phyloP scores from a whole-genome alignment of 2,329 filamentous ascomycete species.

The Juglanconis oblonga region DNA sequence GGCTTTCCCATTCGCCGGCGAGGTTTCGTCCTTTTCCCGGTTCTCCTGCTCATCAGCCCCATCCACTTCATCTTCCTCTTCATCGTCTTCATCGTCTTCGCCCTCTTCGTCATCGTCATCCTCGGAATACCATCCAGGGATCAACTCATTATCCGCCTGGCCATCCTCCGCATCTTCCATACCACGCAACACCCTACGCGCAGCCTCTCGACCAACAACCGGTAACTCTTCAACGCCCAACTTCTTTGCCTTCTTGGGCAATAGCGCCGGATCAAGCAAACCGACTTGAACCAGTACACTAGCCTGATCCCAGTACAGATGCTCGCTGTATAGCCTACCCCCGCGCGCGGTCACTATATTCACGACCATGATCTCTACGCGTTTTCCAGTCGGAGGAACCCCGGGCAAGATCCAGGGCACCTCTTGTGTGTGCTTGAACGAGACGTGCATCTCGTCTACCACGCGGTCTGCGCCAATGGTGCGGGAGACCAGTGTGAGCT shows the following conservation, averaged over 20 bases:
- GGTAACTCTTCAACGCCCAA: constrained; percentile 36
- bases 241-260: constrained; percentile 33
- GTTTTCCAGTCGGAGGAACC: constrained; percentile 50
- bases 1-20: background rate
- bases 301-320: constrained; percentile 64
- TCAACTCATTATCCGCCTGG: constrained; percentile 40
- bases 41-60: background rate
- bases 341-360: constrained; percentile 58
- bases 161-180: constrained; percentile 37
- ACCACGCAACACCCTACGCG: constrained; percentile 32
- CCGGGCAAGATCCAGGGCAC: constrained; percentile 62
- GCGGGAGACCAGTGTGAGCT: constrained; percentile 60
- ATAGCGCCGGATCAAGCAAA: constrained; percentile 42
- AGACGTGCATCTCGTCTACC: constrained; percentile 60
- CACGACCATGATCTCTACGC: constrained; percentile 55
- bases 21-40: background rate
- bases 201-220: constrained; percentile 37
- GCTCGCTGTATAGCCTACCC: constrained; percentile 59
- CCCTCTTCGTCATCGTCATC: constrained; percentile 25
- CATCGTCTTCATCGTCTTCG: background rate
- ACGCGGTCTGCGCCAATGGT: constrained; percentile 64
- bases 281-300: constrained; percentile 59
- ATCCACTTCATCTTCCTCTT: background rate
- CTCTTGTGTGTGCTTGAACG: constrained; percentile 54
- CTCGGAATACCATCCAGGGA: constrained; percentile 34